Percentiles rank a stretch among this genome's conserved stretches.
phyloP scores from a whole-genome alignment of 805 yeast species.

The Yarrowia bubula region DNA sequence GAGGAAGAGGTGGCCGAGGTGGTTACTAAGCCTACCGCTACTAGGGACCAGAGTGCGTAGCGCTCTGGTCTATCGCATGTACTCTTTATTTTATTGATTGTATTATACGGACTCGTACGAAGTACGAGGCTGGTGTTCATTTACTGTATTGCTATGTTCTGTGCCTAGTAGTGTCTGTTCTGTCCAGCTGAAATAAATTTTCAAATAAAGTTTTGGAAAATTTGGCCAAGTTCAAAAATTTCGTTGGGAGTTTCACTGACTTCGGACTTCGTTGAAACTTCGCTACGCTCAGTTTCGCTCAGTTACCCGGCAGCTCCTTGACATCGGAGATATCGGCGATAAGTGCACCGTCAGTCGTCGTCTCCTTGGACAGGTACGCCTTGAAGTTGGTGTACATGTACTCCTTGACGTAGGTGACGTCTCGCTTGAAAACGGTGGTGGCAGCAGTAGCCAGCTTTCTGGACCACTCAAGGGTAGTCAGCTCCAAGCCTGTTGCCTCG shows the following conservation, averaged over 20 bases:
- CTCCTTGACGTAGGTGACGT: background rate
- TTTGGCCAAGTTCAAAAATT: too few relatives aligned
- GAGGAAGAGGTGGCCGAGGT: constrained; percentile 20
- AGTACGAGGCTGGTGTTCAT: too few relatives aligned
- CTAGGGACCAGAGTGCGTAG: too few relatives aligned
- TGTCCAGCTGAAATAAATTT: constrained; percentile 6
- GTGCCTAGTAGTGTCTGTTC: too few relatives aligned
- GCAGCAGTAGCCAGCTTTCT: background rate
- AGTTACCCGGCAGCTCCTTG: constrained; percentile 23
- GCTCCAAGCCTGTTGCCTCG: constrained; percentile 13
- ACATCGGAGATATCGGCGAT: constrained; percentile 21
- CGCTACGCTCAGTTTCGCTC: too few relatives aligned
- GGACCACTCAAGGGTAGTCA: constrained; percentile 14
- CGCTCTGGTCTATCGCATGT: constrained; percentile 6
- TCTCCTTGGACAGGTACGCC: background rate
- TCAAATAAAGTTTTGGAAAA: background rate
- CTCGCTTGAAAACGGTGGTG: background rate
- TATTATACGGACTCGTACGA: too few relatives aligned
- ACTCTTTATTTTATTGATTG: constrained; percentile 27
- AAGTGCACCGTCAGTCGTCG: background rate
- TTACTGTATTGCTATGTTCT: too few relatives aligned
- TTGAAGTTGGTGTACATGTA: background rate
- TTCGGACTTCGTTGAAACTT: too few relatives aligned
- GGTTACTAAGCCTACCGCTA: too few relatives aligned
- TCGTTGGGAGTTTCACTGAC: too few relatives aligned